Conservation (phyloP, 768 basidiomycete genomes). For the Boletus huronensis region DNA sequence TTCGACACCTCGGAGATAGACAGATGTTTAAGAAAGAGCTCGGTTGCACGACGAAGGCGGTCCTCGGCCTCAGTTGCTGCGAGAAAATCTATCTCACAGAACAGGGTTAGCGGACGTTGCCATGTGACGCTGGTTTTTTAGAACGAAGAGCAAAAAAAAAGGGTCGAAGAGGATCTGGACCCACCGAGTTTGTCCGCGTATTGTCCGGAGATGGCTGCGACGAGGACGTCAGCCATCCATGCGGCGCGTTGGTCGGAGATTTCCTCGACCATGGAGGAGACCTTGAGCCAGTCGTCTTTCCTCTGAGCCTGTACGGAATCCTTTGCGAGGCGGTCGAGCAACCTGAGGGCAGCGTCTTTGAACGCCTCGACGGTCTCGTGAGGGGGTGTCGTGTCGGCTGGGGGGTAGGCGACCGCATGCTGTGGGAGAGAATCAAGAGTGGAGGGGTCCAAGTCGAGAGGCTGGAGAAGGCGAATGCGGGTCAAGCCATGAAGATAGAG, state of each 20-base stretch:
- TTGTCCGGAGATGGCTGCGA: slow-evolving; percentile 53
- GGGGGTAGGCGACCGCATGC: slow-evolving; percentile 47
- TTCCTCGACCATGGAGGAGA: slow-evolving; percentile 71
- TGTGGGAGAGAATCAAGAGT: slow-evolving; percentile 33
- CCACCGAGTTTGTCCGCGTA: slow-evolving; percentile 70
- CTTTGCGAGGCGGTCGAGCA: slow-evolving; percentile 61
- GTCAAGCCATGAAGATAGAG: slow-evolving; percentile 71
- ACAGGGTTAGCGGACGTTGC: not conserved
- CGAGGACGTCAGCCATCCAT: slow-evolving; percentile 77
- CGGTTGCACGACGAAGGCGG: slow-evolving; percentile 63
- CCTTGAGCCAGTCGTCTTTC: slow-evolving; percentile 66
- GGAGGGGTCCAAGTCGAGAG: slow-evolving; percentile 31
- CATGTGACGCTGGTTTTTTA: not conserved
- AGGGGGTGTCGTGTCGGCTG: slow-evolving; percentile 41
- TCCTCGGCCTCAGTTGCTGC: slow-evolving; percentile 55
- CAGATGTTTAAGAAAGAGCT: slow-evolving; percentile 68
- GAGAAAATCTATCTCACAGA: slow-evolving; percentile 48
- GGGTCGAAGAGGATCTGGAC: slow-evolving; percentile 18
- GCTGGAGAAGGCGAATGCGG: slow-evolving; percentile 53
- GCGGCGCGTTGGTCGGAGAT: slow-evolving; percentile 57
- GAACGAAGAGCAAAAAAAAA: not conserved
- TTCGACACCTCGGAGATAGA: slow-evolving; percentile 79
- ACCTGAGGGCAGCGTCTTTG: slow-evolving; percentile 59
- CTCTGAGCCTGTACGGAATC: slow-evolving; percentile 43
- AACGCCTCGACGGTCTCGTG: slow-evolving; percentile 60